These are phyloP conservation scores for Hippophae tibetana DNA, from an alignment of 306 rosid species.

Conservation along the genomic window DNA sequence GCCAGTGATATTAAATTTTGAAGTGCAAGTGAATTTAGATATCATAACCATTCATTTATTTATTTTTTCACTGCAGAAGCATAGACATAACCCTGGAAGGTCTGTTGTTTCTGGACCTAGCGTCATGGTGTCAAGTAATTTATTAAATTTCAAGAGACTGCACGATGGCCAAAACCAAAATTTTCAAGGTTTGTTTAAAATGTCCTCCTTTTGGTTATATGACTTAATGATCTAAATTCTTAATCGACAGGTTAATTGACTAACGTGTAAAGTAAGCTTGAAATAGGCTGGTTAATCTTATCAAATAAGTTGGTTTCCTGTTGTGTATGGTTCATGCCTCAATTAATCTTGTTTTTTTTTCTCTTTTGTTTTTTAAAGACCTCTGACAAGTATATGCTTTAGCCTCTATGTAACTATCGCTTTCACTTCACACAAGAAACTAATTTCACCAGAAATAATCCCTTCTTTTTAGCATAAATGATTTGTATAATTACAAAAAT, in stretches of 20 bases:
- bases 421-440: neutral
- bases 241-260: neutral
- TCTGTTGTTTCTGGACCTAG: constrained; percentile 33
- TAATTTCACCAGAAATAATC: too few relatives aligned
- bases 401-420: too few relatives aligned
- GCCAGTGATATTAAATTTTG: neutral
- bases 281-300: too few relatives aligned
- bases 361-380: too few relatives aligned
- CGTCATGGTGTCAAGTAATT: constrained; percentile 39
- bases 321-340: too few relatives aligned
- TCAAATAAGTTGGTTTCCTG: too few relatives aligned
- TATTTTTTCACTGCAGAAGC: constrained; percentile 42
- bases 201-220: neutral
- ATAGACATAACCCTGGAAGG: constrained; percentile 37
- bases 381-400: too few relatives aligned
- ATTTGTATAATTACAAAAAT: neutral
- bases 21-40: constrained; percentile 6
- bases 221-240: neutral
- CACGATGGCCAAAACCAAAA: constrained; percentile 51
- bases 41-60: constrained; percentile 5
- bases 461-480: neutral
- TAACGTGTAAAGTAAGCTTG: neutral
- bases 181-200: constrained; percentile 59
- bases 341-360: too few relatives aligned
- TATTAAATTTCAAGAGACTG: constrained; percentile 37